Conservation (phyloP, 164 flowering plant species). For the Vitis riparia region DNA sequence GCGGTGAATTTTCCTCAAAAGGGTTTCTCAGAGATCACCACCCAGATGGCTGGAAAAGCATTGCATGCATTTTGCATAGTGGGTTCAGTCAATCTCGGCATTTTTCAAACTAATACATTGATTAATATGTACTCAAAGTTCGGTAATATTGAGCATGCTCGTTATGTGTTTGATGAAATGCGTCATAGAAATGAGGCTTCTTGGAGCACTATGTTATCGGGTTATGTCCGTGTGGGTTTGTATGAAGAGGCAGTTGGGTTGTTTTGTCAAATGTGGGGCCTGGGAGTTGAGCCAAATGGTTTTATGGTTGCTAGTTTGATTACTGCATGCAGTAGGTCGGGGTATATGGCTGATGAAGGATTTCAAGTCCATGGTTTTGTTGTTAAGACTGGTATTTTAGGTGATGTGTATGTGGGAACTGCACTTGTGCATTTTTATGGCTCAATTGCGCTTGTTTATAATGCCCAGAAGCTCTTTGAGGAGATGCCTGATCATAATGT, state of each 20-base stretch:
- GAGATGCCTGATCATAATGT: constrained; percentile 69
- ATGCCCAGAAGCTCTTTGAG: constrained; percentile 47
- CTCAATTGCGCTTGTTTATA: constrained; percentile 30
- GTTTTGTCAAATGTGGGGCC: constrained; percentile 46
- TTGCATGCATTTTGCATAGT: constrained; percentile 57
- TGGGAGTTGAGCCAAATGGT: constrained; percentile 49
- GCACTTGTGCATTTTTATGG: constrained; percentile 79
- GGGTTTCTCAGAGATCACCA: constrained; percentile 68
- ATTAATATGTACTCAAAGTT: constrained; percentile 59
- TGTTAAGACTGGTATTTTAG: constrained; percentile 47
- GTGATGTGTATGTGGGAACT: constrained; percentile 74
- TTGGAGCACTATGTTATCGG: constrained; percentile 80
- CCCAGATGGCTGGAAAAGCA: constrained; percentile 44
- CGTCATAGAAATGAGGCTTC: constrained; percentile 58
- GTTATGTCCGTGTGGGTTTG: constrained; percentile 47
- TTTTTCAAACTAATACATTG: constrained; percentile 60
- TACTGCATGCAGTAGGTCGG: constrained; percentile 57
- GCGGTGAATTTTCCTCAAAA: constrained; percentile 34
- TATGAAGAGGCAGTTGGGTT: constrained; percentile 38
- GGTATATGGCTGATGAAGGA: constrained; percentile 44
- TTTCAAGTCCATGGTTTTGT: constrained; percentile 61
- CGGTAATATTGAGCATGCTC: constrained; percentile 39
- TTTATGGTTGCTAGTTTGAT: constrained; percentile 59
- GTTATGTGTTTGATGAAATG: constrained; percentile 62
- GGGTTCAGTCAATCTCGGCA: constrained; percentile 31